Percentiles rank a stretch among this genome's conserved stretches.
These are phyloP conservation scores for Hirschioporus abietinus DNA, from an alignment of 768 basidiomycete species.

Conservation along the genomic window DNA sequence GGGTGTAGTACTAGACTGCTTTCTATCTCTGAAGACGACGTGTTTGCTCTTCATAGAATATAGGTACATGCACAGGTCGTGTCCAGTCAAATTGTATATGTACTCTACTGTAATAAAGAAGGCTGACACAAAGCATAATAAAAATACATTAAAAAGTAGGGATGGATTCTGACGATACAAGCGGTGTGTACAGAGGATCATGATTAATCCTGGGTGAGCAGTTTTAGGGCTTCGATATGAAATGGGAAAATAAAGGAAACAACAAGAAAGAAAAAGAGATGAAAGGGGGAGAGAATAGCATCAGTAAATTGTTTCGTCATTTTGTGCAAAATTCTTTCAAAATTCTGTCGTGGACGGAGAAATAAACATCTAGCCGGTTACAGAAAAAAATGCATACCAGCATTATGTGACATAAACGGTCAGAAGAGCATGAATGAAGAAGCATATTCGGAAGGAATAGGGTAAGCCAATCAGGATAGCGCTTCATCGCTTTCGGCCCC, in stretches of 20 bases:
- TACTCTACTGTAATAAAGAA: not conserved
- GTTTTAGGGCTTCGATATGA: not conserved
- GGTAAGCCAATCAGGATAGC: no score
- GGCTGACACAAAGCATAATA: not conserved
- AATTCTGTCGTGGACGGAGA: not conserved
- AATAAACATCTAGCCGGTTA: not conserved
- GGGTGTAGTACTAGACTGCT: no score
- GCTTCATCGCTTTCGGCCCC: no score
- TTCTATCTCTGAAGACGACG: not conserved
- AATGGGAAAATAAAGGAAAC: not conserved
- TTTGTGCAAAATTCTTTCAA: not conserved
- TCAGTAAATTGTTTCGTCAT: not conserved
- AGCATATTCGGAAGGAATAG: not conserved
- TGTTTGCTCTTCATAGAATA: not conserved
- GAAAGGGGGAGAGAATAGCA: not conserved
- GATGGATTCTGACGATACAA: not conserved
- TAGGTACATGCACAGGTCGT: not conserved
- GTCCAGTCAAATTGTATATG: not conserved
- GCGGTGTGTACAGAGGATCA: not conserved
- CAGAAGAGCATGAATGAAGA: not conserved
- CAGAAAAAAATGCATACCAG: not conserved
- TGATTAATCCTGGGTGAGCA: not conserved
- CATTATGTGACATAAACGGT: no score
- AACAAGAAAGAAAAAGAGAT: not conserved
- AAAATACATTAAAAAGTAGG: slow-evolving; percentile 1